Evolutionary conservation across 2,329 filamentous ascomycete species (phyloP), one percentile per base, ranked within the genome.

Genomic region (Alternaria sp.): DNA sequence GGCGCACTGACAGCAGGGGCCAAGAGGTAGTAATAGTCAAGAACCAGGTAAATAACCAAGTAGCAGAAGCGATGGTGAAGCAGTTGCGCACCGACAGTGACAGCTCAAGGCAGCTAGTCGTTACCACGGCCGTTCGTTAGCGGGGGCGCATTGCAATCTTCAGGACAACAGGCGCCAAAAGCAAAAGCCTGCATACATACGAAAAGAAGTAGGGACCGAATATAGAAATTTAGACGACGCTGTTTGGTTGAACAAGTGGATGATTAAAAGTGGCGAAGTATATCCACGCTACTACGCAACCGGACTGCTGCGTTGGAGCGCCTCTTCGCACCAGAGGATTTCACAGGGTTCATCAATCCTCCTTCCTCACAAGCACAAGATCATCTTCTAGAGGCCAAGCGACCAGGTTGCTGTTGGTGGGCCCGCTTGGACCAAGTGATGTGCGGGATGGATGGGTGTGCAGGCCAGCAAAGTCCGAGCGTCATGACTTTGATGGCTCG

Each of bases 251-350:
- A 66, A 69, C 64, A 67, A 67, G 67, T 74, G 69, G 69, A 74
- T 75, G 73, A 77, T 77, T 74, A 79, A 79, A 78, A 78, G 77
- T 78, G 77, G 77, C 77, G 73, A 79, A 73, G 72, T 66, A 75
- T 58, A 61, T 57, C 65, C 62, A 70, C 76, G 71, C 75, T 77
- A 77, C 70, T 67, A 67, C 72, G 54, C 69, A 69, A 71, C 55
- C 64, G 74, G 72, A 62, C 61, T 69, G 67, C 61, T 58, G 68
- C 65, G 67, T 68, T 71, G 62, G 67, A 64, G 68, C 68, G 67
- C 68, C 54, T 73, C 68, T 56, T 68, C 36, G 68, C 74, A 73
- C 65, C 61, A 71, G 67, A 74, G 69, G 71, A 68, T 66, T 75
- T 72, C 65, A 69, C 73, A 70, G 71, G 72, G 76, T 74, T 71